Evolutionary conservation across 2,329 filamentous ascomycete genomes (phyloP).

Genomic region (Epicoccum nigrum): DNA sequence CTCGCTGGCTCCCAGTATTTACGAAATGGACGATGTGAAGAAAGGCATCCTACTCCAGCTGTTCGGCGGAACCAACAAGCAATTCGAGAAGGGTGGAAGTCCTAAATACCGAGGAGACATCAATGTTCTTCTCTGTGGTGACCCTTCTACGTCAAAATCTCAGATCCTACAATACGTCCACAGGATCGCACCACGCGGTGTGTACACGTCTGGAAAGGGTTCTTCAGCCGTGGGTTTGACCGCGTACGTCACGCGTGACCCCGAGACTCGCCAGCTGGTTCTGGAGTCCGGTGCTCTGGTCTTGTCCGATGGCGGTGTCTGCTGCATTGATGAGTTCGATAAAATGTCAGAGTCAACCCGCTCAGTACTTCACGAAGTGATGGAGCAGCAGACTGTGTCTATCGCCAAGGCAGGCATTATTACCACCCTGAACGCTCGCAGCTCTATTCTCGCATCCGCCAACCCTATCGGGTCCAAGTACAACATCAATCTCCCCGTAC

Average conservation of each 20-base stretch:
- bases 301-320: constrained; percentile 75
- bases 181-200: constrained; percentile 90
- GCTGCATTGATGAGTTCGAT: constrained; percentile 81
- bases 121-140: constrained; percentile 94
- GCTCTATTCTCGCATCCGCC: constrained; percentile 93
- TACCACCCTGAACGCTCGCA: constrained; percentile 90
- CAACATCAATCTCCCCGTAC: constrained; percentile 92
- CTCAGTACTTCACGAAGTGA: constrained; percentile 78
- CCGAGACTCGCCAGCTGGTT: constrained; percentile 74
- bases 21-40: constrained; percentile 98
- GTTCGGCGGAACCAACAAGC: constrained; percentile 97
- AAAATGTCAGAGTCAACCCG: constrained; percentile 79
- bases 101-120: constrained; percentile 97
- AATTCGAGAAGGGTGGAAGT: constrained; percentile 93
- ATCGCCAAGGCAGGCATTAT: constrained; percentile 81
- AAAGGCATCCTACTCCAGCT: constrained; percentile 96
- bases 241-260: constrained; percentile 77
- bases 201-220: constrained; percentile 78
- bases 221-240: constrained; percentile 78
- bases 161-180: constrained; percentile 94
- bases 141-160: constrained; percentile 95
- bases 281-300: constrained; percentile 77
- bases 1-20: constrained; percentile 91
- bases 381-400: constrained; percentile 81
- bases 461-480: constrained; percentile 99